Evolutionary conservation across 179 eudicot species (phyloP).

Genomic region (Actinidia arguta): DNA sequence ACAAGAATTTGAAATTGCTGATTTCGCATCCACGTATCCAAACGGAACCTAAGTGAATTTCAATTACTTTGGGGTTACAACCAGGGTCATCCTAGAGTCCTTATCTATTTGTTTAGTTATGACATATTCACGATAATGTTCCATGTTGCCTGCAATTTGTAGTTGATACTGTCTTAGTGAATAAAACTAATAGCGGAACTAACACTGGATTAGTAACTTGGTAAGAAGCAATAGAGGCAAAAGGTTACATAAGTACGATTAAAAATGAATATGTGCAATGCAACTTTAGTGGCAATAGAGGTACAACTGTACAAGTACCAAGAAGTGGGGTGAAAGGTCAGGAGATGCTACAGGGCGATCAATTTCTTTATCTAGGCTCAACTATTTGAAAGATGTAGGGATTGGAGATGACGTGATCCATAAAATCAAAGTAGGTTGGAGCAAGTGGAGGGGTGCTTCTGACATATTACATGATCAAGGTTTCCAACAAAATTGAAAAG

Average conservation of each 20-base stretch:
- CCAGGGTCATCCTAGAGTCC: neutral
- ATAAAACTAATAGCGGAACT: neutral
- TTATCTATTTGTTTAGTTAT: neutral
- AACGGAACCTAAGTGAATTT: too few relatives aligned
- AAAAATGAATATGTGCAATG: neutral
- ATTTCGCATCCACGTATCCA: too few relatives aligned
- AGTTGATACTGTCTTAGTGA: neutral
- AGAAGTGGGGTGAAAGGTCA: too few relatives aligned
- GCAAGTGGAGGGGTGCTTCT: neutral
- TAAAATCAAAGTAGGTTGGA: neutral
- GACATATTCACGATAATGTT: neutral
- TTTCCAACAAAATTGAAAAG: neutral
- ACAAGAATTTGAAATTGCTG: too few relatives aligned
- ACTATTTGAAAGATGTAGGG: neutral
- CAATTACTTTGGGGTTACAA: too few relatives aligned
- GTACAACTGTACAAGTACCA: too few relatives aligned
- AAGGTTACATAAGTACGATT: neutral
- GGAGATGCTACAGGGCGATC: too few relatives aligned
- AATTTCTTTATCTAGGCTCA: neutral
- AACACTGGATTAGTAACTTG: neutral
- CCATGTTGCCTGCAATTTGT: neutral
- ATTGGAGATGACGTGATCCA: neutral
- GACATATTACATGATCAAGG: neutral
- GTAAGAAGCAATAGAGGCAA: neutral
- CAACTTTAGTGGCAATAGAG: neutral